Evolutionary conservation across 345 rosid genomes (phyloP), one percentile per base, ranked within the genome.

Genomic region (Abelmoschus esculentus): DNA sequence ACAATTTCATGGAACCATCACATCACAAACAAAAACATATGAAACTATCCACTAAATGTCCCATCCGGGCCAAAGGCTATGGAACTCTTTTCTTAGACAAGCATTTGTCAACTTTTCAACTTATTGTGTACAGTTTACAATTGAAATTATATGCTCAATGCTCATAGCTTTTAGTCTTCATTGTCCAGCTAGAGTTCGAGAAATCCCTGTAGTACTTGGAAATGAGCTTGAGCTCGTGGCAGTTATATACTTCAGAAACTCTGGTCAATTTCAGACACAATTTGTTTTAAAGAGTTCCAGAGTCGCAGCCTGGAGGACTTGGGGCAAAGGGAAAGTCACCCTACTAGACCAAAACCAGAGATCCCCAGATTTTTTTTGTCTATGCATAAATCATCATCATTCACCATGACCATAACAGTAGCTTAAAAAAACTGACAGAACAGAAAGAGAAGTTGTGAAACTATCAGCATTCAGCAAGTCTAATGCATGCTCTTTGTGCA

Each of bases 361-460:
- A 15, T 15, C 29, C 19, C 32, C 38, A 1, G 28, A 7, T 57
- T 66, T 63, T 70, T 26, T 62, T 32, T 40, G 68, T 32, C 28
- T 18, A 40, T 64, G 61, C 60, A 64, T 52, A 52, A 31, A 64
- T 15, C 57, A 65, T 29, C 66, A 65, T 69, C 72, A 64, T 31
- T 57, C 34, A 29, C 66, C 42, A 38, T 38, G 42, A 7, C 42
- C 54, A 42, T 22, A 36, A 67, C 71, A 72, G 61, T 47, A 71
- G 67, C 67, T 71, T 71, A 34, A 76, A 61, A 1, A 28, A 18
- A 71, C 62, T 60, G 70, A 50, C 52, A 61, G 68, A 66, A 61
- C 15, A 47, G 29, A 56, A 38, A 17, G 55, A 36, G 15, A 55
- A 52, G 32, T 22, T 61, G n/a, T 29, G 22, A 10, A 22, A 58